A percentile compares a stretch with the other conserved stretches of the same genome.
Conservation (phyloP, 768 basidiomycete species). For the Butyriboletus loyo region DNA sequence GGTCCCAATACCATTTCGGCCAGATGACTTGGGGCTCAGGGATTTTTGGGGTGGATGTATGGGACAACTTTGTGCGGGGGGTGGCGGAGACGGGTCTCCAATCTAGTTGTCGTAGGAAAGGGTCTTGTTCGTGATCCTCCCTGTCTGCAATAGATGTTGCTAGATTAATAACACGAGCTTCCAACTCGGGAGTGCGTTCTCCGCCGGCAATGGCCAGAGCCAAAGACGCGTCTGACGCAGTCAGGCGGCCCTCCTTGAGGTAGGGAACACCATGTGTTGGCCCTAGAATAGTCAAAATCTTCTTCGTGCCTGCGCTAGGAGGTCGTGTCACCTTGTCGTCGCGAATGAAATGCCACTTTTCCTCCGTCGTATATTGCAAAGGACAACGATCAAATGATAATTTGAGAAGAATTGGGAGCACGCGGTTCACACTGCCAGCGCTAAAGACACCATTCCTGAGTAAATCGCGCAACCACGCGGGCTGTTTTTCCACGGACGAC, state of each 20-base stretch:
- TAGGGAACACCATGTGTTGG: conserved; percentile 45
- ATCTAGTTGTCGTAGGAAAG: conserved; percentile 65
- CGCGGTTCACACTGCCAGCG: conserved; percentile 38
- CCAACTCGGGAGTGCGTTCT: conserved; percentile 34
- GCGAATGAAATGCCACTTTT: conserved; percentile 66
- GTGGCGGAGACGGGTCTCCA: conserved; percentile 46
- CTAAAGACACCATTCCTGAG: conserved; percentile 40
- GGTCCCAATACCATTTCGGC: conserved; percentile 98
- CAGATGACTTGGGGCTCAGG: conserved; percentile 55
- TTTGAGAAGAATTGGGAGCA: conserved; percentile 67
- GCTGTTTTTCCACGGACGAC: conserved; percentile 29
- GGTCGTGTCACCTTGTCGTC: conserved; percentile 35
- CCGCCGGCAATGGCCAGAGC: conserved; percentile 47
- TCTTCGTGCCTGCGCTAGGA: conserved; percentile 41
- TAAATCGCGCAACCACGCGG: conserved; percentile 57
- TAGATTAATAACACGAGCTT: conserved; percentile 37
- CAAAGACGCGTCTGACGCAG: conserved; percentile 40
- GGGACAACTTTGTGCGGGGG: background rate
- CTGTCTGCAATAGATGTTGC: conserved; percentile 37
- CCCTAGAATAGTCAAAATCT: conserved; percentile 45
- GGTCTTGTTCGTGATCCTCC: conserved; percentile 35
- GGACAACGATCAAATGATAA: conserved; percentile 61
- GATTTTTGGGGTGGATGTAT: conserved; percentile 13
- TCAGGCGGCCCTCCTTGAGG: conserved; percentile 43
- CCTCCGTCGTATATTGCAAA: conserved; percentile 47